A percentile compares a stretch with the other conserved stretches of the same genome.
Evolutionary conservation across 306 rosid genomes (phyloP).

Genomic region (Dalbergia cultrata): DNA sequence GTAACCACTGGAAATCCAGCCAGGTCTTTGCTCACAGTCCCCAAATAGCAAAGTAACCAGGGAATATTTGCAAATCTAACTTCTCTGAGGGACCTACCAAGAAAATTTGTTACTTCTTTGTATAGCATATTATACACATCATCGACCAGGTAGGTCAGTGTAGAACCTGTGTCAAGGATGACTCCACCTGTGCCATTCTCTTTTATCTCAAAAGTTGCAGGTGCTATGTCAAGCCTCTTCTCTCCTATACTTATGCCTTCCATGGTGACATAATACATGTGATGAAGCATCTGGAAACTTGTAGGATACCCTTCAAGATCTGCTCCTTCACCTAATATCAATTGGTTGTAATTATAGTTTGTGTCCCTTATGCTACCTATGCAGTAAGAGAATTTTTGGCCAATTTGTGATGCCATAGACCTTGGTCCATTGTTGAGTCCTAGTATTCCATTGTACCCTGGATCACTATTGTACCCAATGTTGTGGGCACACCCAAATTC

Average conservation of each 20-base stretch:
- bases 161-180: slow-evolving; percentile 52
- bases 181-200: slow-evolving; percentile 54
- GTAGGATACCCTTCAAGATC: slow-evolving; percentile 57
- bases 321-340: slow-evolving; percentile 60
- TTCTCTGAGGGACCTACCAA: neutral
- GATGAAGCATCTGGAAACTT: slow-evolving; percentile 14
- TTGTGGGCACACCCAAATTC: slow-evolving; percentile 51
- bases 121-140: slow-evolving; percentile 22
- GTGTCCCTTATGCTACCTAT: slow-evolving; percentile 52
- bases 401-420: slow-evolving; percentile 50
- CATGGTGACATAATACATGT: slow-evolving; percentile 50
- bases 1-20: slow-evolving; percentile 54
- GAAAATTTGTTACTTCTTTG: slow-evolving; percentile 38
- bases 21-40: slow-evolving; percentile 42
- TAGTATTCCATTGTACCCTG: slow-evolving; percentile 53
- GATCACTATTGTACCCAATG: neutral
- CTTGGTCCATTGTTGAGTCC: slow-evolving; percentile 40
- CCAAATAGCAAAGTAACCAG: slow-evolving; percentile 48
- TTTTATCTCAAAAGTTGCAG: slow-evolving; percentile 37
- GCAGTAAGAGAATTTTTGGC: slow-evolving; percentile 57
- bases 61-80: neutral
- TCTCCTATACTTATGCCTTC: slow-evolving; percentile 59
- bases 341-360: slow-evolving; percentile 48
- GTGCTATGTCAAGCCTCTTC: slow-evolving; percentile 42
- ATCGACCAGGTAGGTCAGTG: slow-evolving; percentile 39